Evolutionary conservation across 192 early-diverging fungal species (phyloP), one percentile per base, ranked within the genome.

Genomic region (Rhizoclosmatium globosum): DNA sequence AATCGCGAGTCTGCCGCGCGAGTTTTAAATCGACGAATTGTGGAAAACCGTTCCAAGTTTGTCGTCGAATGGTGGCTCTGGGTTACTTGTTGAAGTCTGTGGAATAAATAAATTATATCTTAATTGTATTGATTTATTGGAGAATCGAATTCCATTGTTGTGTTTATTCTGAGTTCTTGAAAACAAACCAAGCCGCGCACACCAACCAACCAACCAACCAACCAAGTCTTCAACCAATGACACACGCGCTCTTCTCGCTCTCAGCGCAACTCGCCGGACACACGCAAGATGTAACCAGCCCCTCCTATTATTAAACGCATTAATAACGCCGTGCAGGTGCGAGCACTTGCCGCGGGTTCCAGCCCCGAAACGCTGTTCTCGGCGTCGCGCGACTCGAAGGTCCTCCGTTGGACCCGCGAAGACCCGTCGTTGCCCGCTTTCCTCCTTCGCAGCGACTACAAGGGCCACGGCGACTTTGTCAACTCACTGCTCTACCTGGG

Each of bases 401-500:
- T 74, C 15, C 39, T 74, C 15, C 93, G 0, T 92, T 92, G 2
- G 88, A 92, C 19, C 82, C 88, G 9, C 96, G 96, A 95, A 84
- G 80, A 74, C 87, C 93, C 23, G 78, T 62, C n/a, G 82, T 71
- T 0, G 44, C 79, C 56, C 71, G 78, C 47, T 3, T 96, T 92
- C 78, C 47, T 71, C 0, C 87, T 89, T 38, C 80, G 85, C 6
- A 85, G 85, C 3, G 76, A 85, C 23, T 92, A 92, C 48, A 17
- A 82, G 0, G 92, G 89, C 1, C 97, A 99, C 83, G 78, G 72
- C 6, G 90, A 92, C 68, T 96, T 88, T 85, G 96, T 98, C 50
- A 95, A 94, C 81, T 84, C 92, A 0, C 82, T 97, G 38, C 84
- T 91, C 0, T 85, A 81, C 75, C 69, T 97, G 19, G 82, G 83